Base-by-base conservation (phyloP, 345 rosid genomes). In the Sonneratia caseolaris region DNA sequence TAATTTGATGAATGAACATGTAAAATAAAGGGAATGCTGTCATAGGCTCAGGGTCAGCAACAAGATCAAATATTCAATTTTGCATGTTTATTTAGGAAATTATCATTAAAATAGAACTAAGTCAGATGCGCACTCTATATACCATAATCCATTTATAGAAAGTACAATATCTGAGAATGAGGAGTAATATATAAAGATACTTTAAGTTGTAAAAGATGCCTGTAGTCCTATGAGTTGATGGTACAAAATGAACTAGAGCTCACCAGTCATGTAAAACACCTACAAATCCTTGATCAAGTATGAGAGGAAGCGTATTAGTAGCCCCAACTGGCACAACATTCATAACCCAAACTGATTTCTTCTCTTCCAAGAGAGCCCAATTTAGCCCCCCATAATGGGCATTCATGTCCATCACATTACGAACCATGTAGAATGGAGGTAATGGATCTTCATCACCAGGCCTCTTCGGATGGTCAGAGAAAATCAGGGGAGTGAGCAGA, bases 391-490 rank as follows among this genome's bases (percentile, higher is more conserved):
- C 99, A 68, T 86, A 92, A 75, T 79, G 91, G 79, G 98, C 97
- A 83, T 86, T 90, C 99, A 95, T 90, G 83, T 92, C 99, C 97
- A 95, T 92, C 69, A 89, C 99, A 81, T 95, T 95, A 64, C 97
- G 97, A 73, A 95, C 78, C 98, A 95, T 92, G 84, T 92, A 89
- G 78, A 82, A 95, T 64, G 99, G 99, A 21, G 98, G 97, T 70
- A 87, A 82, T 35, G 98, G 99, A 76, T 90, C 99, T 80, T 95
- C 98, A 85, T 95, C 99, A 3, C 98, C 99, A 0, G 97, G 99
- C 81, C 99, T 90, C 82, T 95, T 95, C 14, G 99, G 99, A 78
- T 95, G 99, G 84, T 95, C 99, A 36, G 99, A 95, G 83, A 95
- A 95, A 68, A 95, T 95, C 76, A 95, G 73, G 10, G 99, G 99